Evolutionary conservation across 2,329 filamentous ascomycete genomes (phyloP).

Genomic region (Claviceps sp.): DNA sequence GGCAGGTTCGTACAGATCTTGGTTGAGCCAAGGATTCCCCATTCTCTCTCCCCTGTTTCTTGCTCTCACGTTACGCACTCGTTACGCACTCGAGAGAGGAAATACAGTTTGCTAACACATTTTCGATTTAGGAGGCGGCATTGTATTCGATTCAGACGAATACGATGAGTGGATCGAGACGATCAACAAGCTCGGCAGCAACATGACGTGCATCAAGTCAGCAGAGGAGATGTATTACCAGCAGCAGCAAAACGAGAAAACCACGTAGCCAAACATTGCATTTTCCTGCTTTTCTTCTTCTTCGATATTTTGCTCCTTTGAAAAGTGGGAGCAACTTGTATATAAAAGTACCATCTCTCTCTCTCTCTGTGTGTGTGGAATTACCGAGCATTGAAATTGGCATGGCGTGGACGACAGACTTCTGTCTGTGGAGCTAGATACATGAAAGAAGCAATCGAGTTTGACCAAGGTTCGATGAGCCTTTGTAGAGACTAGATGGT

Average conservation of each 20-base stretch:
- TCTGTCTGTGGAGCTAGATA: too few species aligned
- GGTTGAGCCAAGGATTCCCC: background rate
- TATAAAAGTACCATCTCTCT: too few species aligned
- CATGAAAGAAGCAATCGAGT: too few species aligned
- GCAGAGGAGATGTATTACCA: slow-evolving; percentile 56
- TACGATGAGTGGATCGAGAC: slow-evolving; percentile 92
- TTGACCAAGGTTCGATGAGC: too few species aligned
- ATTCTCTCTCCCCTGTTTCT: background rate
- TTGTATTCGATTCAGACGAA: slow-evolving; percentile 85
- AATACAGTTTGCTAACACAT: background rate
- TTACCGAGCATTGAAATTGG: too few species aligned
- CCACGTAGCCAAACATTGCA: background rate
- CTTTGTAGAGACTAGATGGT: too few species aligned
- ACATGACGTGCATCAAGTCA: slow-evolving; percentile 74
- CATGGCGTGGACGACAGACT: too few species aligned
- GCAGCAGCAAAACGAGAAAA: slow-evolving; percentile 15
- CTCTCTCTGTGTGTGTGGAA: too few species aligned
- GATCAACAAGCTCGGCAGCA: slow-evolving; percentile 85
- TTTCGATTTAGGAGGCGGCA: slow-evolving; percentile 51
- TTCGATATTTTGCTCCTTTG: background rate
- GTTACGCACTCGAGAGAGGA: background rate
- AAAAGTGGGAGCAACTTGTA: too few species aligned
- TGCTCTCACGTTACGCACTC: background rate
- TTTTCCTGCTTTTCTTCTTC: slow-evolving; percentile 5
- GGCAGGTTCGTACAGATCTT: slow-evolving; percentile 32